Evolutionary conservation across 2,329 filamentous ascomycete genomes (phyloP).

Genomic region (Fusarium continuum): DNA sequence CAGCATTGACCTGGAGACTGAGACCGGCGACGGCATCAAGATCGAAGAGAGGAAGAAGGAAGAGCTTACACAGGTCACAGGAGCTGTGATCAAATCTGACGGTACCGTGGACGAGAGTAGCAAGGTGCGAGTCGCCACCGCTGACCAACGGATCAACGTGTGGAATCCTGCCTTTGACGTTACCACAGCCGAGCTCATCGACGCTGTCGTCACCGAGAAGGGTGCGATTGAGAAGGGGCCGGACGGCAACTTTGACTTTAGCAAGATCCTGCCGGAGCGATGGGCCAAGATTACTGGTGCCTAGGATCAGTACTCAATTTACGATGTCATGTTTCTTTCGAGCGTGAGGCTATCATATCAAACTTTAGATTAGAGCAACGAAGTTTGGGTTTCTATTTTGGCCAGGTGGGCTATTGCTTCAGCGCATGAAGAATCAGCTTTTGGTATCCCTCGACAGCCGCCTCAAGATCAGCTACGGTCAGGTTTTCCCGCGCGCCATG

Average conservation of each 20-base stretch:
- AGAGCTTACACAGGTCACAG: constrained; percentile 87
- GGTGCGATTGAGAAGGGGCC: constrained; percentile 82
- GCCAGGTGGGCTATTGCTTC: constrained; percentile 45
- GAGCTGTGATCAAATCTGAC: constrained; percentile 72
- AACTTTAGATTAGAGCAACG: constrained; percentile 37
- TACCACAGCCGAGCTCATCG: constrained; percentile 87
- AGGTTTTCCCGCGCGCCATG: constrained; percentile 86
- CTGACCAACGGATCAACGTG: constrained; percentile 79
- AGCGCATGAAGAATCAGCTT: constrained; percentile 69
- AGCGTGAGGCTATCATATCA: constrained; percentile 33
- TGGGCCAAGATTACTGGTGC: constrained; percentile 54
- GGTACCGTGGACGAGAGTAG: constrained; percentile 69
- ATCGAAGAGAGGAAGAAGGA: constrained; percentile 87
- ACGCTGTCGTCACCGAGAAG: constrained; percentile 92
- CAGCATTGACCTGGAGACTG: constrained; percentile 86
- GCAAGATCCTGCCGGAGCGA: constrained; percentile 63
- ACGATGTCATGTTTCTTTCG: constrained; percentile 11
- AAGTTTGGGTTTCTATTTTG: constrained; percentile 6
- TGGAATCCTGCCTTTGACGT: constrained; percentile 99
- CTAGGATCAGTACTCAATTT: constrained; percentile 14
- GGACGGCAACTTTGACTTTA: constrained; percentile 75
- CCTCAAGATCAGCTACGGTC: constrained; percentile 77
- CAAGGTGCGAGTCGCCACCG: constrained; percentile 80
- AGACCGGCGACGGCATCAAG: constrained; percentile 79
- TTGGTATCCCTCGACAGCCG: constrained; percentile 82